A percentile compares a stretch with the other conserved stretches of the same genome.
Conservation (phyloP, 129 eudicot genomes). For the Deinandra increscens region DNA sequence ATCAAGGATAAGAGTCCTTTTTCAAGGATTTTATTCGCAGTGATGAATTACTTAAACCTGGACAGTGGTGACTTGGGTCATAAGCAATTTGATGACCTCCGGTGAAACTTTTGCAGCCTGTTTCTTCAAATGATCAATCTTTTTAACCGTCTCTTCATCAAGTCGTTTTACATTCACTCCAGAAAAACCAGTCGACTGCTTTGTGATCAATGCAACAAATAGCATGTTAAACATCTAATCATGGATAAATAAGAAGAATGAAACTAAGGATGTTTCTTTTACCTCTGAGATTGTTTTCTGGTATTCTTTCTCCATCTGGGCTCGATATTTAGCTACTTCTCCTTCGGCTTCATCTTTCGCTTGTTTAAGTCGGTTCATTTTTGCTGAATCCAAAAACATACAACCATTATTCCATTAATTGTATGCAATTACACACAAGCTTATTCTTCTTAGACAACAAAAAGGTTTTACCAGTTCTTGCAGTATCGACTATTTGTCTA, state of each 20-base stretch:
- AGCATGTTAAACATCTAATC: background rate
- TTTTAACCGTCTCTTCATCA: slow-evolving; percentile 57
- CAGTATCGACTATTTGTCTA: slow-evolving; percentile 39
- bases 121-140: slow-evolving; percentile 54
- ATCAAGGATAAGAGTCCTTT: background rate
- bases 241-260: background rate
- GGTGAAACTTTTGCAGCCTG: slow-evolving; percentile 65
- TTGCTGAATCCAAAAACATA: slow-evolving; percentile 43
- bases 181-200: slow-evolving; percentile 75
- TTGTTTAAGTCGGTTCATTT: slow-evolving; percentile 68
- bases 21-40: slow-evolving; percentile 2
- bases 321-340: slow-evolving; percentile 85
- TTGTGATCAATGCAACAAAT: background rate
- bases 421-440: background rate
- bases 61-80: slow-evolving; percentile 36
- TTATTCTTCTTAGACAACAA: background rate
- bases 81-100: slow-evolving; percentile 65
- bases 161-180: slow-evolving; percentile 81
- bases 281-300: slow-evolving; percentile 79
- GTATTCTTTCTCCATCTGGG: slow-evolving; percentile 68
- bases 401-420: too few species aligned
- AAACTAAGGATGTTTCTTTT: background rate
- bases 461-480: slow-evolving; percentile 33
- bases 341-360: slow-evolving; percentile 86
- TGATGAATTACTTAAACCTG: slow-evolving; percentile 15